phyloP scores from a whole-genome alignment of 78 protist genomes.

The Paulinella micropora region DNA sequence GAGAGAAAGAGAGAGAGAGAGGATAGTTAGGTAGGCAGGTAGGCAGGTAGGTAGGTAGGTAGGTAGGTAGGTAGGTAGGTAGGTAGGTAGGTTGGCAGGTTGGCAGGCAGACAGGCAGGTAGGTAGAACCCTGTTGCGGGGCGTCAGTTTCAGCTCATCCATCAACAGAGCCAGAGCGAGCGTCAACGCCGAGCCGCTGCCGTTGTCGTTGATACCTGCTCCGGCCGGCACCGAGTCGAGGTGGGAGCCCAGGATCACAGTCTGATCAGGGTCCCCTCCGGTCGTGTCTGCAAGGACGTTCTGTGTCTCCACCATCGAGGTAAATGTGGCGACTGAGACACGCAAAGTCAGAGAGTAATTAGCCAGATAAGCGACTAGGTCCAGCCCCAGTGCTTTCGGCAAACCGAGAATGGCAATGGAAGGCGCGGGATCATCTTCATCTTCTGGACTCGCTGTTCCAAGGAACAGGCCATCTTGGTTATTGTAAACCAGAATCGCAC shows the following conservation, averaged over 20 bases:
- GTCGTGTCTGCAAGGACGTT: background rate
- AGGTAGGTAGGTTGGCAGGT: too few relatives aligned
- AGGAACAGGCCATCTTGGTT: background rate
- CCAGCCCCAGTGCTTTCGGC: background rate
- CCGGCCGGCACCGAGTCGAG: slow-evolving; percentile 31
- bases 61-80: too few relatives aligned
- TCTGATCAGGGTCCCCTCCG: background rate
- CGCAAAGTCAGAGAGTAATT: too few relatives aligned
- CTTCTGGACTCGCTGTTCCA: too few relatives aligned
- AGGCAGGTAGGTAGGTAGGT: too few relatives aligned
- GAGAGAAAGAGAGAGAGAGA: too few relatives aligned
- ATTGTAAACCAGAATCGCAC: background rate
- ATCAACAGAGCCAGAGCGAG: slow-evolving; percentile 11
- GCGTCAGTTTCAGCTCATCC: too few relatives aligned
- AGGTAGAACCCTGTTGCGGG: too few relatives aligned
- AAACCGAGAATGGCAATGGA: background rate
- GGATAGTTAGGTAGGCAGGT: too few relatives aligned
- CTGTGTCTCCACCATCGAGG: slow-evolving; percentile 4
- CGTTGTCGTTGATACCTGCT: slow-evolving; percentile 35
- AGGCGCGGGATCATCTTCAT: background rate
- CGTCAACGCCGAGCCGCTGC: slow-evolving; percentile 8
- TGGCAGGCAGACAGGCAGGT: too few relatives aligned
- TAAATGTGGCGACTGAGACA: background rate
- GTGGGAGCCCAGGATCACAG: slow-evolving; percentile 20
- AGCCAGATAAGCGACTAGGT: background rate